Evolutionary conservation across 2,329 filamentous ascomycete genomes (phyloP).

Genomic region (Fusarium globosum): DNA sequence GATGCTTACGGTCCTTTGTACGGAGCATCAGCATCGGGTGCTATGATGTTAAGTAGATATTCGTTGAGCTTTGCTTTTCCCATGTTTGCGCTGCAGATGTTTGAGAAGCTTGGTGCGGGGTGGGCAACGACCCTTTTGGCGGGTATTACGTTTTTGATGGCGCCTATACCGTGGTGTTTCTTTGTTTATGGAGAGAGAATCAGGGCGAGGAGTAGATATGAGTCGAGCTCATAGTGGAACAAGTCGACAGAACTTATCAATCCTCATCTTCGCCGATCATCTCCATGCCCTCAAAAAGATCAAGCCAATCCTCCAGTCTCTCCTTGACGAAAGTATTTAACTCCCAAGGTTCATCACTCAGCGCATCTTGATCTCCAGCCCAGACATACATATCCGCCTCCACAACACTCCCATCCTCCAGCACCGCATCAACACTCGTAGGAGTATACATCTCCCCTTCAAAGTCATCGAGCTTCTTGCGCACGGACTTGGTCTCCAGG

Average conservation of each 20-base stretch:
- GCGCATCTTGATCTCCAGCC: conserved; percentile 28
- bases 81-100: conserved; percentile 28
- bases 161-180: conserved; percentile 33
- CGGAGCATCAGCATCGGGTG: conserved; percentile 22
- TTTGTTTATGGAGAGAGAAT: conserved; percentile 13
- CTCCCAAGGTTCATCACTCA: conserved; percentile 41
- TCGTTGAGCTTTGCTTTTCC: conserved; percentile 26
- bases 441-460: conserved; percentile 44
- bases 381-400: conserved; percentile 50
- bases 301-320: background rate
- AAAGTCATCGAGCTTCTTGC: conserved; percentile 50
- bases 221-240: background rate
- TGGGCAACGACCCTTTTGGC: conserved; percentile 29
- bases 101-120: conserved; percentile 9
- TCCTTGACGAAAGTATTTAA: conserved; percentile 10
- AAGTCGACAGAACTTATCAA: background rate
- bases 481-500: conserved; percentile 39
- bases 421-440: conserved; percentile 6
- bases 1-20: conserved; percentile 26
- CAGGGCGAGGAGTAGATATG: conserved; percentile 22
- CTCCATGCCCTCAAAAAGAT: background rate
- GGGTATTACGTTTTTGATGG: conserved; percentile 3
- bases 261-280: background rate
- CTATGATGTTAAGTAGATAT: conserved; percentile 31
- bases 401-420: conserved; percentile 24